These are phyloP conservation scores for Ananas comosus DNA, from an alignment of 176 grass and related monocot species.

Conservation along the genomic window DNA sequence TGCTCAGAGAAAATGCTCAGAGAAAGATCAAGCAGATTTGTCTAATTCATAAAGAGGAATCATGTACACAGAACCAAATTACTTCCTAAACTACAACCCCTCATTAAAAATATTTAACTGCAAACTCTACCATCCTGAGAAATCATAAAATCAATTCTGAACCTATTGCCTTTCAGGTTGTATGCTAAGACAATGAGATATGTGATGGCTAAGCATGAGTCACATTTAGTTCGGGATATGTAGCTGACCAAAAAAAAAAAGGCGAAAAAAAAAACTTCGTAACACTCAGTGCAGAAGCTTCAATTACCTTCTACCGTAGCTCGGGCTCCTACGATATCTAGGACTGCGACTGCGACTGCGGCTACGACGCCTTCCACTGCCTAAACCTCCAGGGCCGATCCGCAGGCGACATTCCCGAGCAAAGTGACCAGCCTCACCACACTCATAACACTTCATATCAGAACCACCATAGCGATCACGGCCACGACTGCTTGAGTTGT, in stretches of 20 bases:
- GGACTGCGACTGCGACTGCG: constrained; percentile 47
- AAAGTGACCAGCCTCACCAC: constrained; percentile 92
- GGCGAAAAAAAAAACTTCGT: not conserved
- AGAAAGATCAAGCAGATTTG: not conserved
- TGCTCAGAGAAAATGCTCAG: not conserved
- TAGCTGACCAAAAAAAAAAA: constrained; percentile 10
- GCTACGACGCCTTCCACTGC: constrained; percentile 73
- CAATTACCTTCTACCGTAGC: constrained; percentile 80
- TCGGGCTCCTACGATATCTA: constrained; percentile 77
- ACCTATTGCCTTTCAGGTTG: too few relatives aligned
- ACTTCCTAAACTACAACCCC: too few relatives aligned
- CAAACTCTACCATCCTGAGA: too few relatives aligned
- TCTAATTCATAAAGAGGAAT: too few relatives aligned
- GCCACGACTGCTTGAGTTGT: constrained; percentile 44
- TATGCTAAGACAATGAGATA: not conserved
- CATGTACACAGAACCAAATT: too few relatives aligned
- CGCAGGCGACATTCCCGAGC: constrained; percentile 84
- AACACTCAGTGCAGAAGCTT: not conserved
- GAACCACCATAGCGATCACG: constrained; percentile 60
- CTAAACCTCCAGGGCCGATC: constrained; percentile 75
- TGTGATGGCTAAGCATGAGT: not conserved
- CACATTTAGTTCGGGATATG: not conserved
- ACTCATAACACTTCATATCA: constrained; percentile 92
- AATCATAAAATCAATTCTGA: too few relatives aligned
- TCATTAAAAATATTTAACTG: too few relatives aligned